Conservation (phyloP, 768 basidiomycete species). For the Guyanaporus albipodus region DNA sequence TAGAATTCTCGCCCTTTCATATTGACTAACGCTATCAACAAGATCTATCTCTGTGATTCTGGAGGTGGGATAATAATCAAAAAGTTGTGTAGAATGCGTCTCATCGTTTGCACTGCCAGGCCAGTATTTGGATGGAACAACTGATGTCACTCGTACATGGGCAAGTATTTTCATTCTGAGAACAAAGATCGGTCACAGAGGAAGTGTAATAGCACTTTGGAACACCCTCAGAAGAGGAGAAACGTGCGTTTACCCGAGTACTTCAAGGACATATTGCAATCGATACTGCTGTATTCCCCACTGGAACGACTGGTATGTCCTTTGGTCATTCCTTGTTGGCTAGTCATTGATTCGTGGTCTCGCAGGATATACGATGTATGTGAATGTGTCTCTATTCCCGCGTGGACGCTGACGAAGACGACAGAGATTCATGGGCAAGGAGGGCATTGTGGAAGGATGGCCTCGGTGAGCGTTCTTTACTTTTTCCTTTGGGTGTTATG, state of each 20-base stretch:
- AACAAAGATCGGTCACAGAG: not conserved
- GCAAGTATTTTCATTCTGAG: slow-evolving; percentile 36
- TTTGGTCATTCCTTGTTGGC: not conserved
- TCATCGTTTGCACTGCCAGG: slow-evolving; percentile 34
- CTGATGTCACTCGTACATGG: slow-evolving; percentile 90
- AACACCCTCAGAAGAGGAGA: slow-evolving; percentile 75
- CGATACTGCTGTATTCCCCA: slow-evolving; percentile 80
- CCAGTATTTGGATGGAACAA: slow-evolving; percentile 91
- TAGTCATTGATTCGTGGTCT: not conserved
- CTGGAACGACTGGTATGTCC: slow-evolving; percentile 63
- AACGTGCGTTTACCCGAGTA: slow-evolving; percentile 86
- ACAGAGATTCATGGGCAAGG: slow-evolving; percentile 78
- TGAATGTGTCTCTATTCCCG: not conserved
- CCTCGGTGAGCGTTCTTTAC: slow-evolving; percentile 49
- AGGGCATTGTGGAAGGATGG: slow-evolving; percentile 83
- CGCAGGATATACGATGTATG: slow-evolving; percentile 56
- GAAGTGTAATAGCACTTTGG: slow-evolving; percentile 73
- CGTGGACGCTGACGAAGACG: not conserved
- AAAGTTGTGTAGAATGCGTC: not conserved
- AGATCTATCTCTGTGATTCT: slow-evolving; percentile 81
- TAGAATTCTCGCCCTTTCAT: not conserved
- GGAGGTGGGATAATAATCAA: slow-evolving; percentile 52
- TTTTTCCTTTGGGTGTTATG: not conserved
- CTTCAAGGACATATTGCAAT: slow-evolving; percentile 89
- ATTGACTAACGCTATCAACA: slow-evolving; percentile 38